phyloP scores from a whole-genome alignment of 345 rosid genomes.

The Ceriops tagal region DNA sequence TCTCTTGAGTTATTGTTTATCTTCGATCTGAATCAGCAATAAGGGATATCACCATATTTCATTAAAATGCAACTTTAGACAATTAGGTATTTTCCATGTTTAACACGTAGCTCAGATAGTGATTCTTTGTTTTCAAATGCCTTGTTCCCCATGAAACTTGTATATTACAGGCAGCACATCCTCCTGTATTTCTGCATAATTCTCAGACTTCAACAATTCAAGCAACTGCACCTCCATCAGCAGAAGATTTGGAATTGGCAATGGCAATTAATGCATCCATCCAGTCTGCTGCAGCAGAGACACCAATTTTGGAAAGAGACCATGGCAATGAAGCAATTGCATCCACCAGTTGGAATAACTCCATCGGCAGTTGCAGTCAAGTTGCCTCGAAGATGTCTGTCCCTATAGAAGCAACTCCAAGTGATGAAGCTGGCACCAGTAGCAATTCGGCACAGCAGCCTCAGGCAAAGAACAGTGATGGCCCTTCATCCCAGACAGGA shows the following conservation, averaged over 20 bases:
- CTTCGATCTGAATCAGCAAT: no score
- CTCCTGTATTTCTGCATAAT: constrained; percentile 52
- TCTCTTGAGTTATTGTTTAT: no score
- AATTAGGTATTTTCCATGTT: no score
- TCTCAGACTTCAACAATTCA: constrained; percentile 33
- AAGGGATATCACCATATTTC: no score
- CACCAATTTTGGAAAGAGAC: constrained; percentile 32
- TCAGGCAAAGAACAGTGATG: constrained; percentile 13
- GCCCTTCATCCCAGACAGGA: constrained; percentile 13
- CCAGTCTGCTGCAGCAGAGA: constrained; percentile 49
- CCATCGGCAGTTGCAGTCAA: constrained; percentile 16
- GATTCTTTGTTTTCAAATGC: background rate
- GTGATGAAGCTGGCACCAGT: constrained; percentile 21
- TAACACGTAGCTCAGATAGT: background rate
- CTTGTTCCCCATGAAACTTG: background rate
- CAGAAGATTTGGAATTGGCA: constrained; percentile 61
- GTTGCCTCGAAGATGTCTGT: constrained; percentile 11
- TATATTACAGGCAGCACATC: constrained; percentile 54
- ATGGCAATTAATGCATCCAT: constrained; percentile 77
- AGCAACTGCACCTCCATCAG: constrained; percentile 66
- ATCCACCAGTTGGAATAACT: constrained; percentile 35
- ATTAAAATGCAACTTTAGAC: no score
- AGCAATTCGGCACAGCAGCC: constrained; percentile 17
- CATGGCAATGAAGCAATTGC: constrained; percentile 39
- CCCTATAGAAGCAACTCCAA: constrained; percentile 34